Conservation (phyloP, 2,329 filamentous ascomycete species). For the Fusarium siculi region DNA sequence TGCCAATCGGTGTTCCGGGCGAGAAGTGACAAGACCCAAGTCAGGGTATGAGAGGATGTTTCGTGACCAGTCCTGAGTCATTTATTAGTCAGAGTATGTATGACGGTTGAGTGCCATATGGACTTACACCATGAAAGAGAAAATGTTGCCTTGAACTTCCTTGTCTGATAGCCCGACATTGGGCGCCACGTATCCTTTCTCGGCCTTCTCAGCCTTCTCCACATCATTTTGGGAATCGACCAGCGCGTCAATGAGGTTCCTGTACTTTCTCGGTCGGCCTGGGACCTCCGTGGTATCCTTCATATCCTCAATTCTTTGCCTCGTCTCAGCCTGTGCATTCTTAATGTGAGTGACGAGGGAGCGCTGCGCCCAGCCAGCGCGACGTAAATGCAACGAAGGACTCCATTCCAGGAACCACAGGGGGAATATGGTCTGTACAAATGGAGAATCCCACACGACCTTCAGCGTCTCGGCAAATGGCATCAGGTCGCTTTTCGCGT, state of each 20-base stretch:
- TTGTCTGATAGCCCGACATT: neutral
- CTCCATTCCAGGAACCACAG: neutral
- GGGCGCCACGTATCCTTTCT: neutral
- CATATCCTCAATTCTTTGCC: neutral
- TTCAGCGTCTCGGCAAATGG: neutral
- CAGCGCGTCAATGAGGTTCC: neutral
- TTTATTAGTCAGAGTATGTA: neutral
- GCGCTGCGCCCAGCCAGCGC: neutral
- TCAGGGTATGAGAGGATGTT: neutral
- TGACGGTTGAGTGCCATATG: rapidly evolving
- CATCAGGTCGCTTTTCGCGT: neutral
- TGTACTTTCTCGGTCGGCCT: neutral
- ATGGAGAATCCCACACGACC: neutral
- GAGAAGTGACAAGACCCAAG: neutral
- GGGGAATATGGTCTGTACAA: neutral
- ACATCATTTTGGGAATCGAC: neutral
- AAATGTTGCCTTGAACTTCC: neutral
- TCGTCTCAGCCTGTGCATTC: neutral
- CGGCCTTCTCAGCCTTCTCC: neutral
- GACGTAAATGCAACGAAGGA: neutral
- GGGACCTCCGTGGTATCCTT: neutral
- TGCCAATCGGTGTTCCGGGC: neutral
- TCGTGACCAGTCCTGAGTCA: neutral
- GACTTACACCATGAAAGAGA: neutral
- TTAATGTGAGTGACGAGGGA: neutral